Evolutionary conservation across 192 early-diverging fungal genomes (phyloP).

Genomic region (Geranomyces michiganensis): DNA sequence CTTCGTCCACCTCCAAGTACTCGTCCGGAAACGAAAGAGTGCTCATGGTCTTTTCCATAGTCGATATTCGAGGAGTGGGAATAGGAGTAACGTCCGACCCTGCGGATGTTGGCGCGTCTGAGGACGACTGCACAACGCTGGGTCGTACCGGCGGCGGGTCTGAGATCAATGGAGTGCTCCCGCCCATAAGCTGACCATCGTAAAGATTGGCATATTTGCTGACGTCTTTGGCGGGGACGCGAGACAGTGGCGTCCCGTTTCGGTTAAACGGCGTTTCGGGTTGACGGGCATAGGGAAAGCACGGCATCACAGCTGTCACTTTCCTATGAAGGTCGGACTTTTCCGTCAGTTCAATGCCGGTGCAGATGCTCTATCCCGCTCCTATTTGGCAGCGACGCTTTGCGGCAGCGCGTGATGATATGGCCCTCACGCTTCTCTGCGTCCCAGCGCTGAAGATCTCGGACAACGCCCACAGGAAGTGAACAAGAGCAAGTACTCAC

Average conservation of each 20-base stretch:
- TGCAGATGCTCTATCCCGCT: neutral
- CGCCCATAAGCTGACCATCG: constrained; percentile 27
- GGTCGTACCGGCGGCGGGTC: neutral
- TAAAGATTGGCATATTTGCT: constrained; percentile 46
- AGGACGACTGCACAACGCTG: neutral
- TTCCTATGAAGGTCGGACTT: constrained; percentile 44
- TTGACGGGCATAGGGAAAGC: constrained; percentile 91
- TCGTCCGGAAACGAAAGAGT: constrained; percentile 27
- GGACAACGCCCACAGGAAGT: too few species aligned
- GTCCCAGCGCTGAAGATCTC: too few species aligned
- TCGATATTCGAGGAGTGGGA: constrained; percentile 1
- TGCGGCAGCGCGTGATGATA: too few species aligned
- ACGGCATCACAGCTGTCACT: constrained; percentile 94
- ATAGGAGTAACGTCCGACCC: neutral
- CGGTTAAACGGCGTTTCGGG: constrained; percentile 50
- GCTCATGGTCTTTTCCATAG: constrained; percentile 6
- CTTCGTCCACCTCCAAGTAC: neutral
- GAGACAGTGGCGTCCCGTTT: constrained; percentile 43
- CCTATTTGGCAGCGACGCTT: too few species aligned
- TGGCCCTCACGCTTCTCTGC: too few species aligned
- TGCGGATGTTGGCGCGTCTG: neutral
- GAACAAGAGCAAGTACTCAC: constrained; percentile 15
- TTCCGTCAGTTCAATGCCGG: neutral
- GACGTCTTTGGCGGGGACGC: constrained; percentile 42
- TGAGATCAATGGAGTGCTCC: constrained; percentile 1